Evolutionary conservation across 768 basidiomycete genomes (phyloP).

Genomic region (Chalciporus sphaerocephalus): DNA sequence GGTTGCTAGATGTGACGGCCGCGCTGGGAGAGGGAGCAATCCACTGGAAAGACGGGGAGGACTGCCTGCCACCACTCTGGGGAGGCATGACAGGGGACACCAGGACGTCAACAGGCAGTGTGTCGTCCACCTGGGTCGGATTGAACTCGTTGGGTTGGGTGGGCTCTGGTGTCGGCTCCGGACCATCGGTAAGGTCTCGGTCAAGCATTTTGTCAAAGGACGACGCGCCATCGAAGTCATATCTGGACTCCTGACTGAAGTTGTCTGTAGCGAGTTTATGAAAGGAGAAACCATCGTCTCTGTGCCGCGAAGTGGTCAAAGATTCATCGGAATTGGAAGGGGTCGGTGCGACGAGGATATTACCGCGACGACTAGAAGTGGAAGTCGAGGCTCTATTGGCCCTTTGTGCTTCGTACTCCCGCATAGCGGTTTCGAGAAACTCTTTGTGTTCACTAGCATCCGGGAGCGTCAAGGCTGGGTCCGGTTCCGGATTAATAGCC

Average conservation of each 20-base stretch:
- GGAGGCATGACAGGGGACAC: slow-evolving; percentile 1
- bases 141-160: slow-evolving; percentile 9
- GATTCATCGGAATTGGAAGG: slow-evolving; percentile 41
- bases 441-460: slow-evolving; percentile 36
- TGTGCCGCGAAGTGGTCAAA: slow-evolving; percentile 13
- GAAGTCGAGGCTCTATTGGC: slow-evolving; percentile 7
- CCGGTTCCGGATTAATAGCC: slow-evolving; percentile 26
- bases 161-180: slow-evolving; percentile 22
- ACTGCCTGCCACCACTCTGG: slow-evolving; percentile 1
- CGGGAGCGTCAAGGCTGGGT: slow-evolving; percentile 51
- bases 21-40: slow-evolving; percentile 13
- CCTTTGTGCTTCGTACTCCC: slow-evolving; percentile 23
- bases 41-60: slow-evolving; percentile 21
- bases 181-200: slow-evolving; percentile 27
- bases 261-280: slow-evolving; percentile 9
- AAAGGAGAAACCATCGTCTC: slow-evolving; percentile 9
- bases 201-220: slow-evolving; percentile 39
- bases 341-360: slow-evolving; percentile 49
- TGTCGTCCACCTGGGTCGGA: slow-evolving; percentile 2
- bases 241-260: slow-evolving; percentile 26
- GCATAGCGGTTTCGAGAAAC: slow-evolving; percentile 21
- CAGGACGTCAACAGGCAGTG: slow-evolving; percentile 5
- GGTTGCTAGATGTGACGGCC: slow-evolving; percentile 21
- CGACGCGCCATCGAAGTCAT: slow-evolving; percentile 39
- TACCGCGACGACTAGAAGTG: slow-evolving; percentile 10